These are phyloP conservation scores for Miscanthus lutarioriparius DNA, from an alignment of 176 grass and related monocot species.

Conservation along the genomic window DNA sequence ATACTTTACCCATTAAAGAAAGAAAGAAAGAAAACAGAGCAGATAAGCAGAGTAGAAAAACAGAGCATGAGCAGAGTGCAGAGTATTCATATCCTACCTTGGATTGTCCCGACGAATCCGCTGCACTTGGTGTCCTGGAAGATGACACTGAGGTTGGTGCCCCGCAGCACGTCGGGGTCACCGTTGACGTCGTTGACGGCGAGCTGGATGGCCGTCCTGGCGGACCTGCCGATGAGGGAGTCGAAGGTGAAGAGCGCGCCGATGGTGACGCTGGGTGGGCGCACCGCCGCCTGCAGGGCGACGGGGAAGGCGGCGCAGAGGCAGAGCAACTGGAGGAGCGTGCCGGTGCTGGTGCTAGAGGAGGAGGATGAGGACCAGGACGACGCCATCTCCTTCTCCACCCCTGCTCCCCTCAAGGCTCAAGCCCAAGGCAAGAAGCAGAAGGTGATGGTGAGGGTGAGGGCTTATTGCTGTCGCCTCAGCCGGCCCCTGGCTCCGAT, in stretches of 20 bases:
- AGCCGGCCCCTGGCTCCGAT: background rate
- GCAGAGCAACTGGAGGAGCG: constrained; percentile 21
- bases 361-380: background rate
- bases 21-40: background rate
- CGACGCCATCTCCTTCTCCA: background rate
- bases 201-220: constrained; percentile 66
- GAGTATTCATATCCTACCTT: constrained; percentile 39
- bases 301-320: background rate
- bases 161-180: constrained; percentile 45
- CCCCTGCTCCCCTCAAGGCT: background rate
- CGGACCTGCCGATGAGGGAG: constrained; percentile 72
- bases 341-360: background rate
- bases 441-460: too few relatives aligned
- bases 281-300: background rate
- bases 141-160: constrained; percentile 55
- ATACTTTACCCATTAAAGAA: background rate
- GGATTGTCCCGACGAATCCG: constrained; percentile 80
- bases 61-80: background rate
- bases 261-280: constrained; percentile 52
- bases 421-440: background rate
- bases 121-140: constrained; percentile 78
- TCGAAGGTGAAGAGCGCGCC: constrained; percentile 86
- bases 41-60: too few relatives aligned
- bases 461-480: background rate
- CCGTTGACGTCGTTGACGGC: constrained; percentile 81